Percentiles rank a stretch among this genome's conserved stretches.
These are phyloP conservation scores for Leishmania tarentolae DNA, from an alignment of 208 protist genomes.

Conservation along the genomic window DNA sequence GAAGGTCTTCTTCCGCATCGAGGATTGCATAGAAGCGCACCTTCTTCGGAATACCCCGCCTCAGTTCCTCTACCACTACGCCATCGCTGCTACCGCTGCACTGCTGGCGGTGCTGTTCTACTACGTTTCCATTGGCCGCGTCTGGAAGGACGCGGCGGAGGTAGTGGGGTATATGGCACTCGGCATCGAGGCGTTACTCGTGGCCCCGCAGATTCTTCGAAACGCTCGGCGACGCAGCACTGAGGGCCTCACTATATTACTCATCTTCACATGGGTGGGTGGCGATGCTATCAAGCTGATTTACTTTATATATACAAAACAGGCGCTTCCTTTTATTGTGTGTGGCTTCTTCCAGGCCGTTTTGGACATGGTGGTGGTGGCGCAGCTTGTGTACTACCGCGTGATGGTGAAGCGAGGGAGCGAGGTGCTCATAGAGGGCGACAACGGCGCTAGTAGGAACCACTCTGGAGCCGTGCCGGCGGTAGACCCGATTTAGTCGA, in stretches of 20 bases:
- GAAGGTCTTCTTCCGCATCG: slow-evolving; percentile 30
- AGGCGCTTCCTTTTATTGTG: slow-evolving; percentile 73
- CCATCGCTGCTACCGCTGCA: slow-evolving; percentile 8
- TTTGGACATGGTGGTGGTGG: slow-evolving; percentile 67
- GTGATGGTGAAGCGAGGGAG: slow-evolving; percentile 2
- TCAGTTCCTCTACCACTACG: slow-evolving; percentile 33
- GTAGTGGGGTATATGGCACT: slow-evolving; percentile 75
- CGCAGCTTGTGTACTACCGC: slow-evolving; percentile 58
- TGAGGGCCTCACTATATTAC: slow-evolving; percentile 56
- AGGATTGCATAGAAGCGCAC: slow-evolving; percentile 35
- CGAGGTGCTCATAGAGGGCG: neutral
- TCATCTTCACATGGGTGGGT: slow-evolving; percentile 70
- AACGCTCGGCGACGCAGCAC: slow-evolving; percentile 70
- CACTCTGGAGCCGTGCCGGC: neutral
- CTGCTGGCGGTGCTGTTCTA: slow-evolving; percentile 40
- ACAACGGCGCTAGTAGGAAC: neutral
- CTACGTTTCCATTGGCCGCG: slow-evolving; percentile 27
- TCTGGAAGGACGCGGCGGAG: slow-evolving; percentile 9
- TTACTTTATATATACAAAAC: slow-evolving; percentile 61
- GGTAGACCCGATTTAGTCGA: neutral
- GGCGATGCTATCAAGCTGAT: slow-evolving; percentile 76
- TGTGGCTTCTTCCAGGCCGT: slow-evolving; percentile 65
- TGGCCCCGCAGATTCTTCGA: slow-evolving; percentile 78
- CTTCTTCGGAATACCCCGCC: slow-evolving; percentile 35
- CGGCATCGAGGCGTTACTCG: slow-evolving; percentile 63